phyloP scores from a whole-genome alignment of 1,284 basidiomycete species.

The Filobasidium uniguttulatum region DNA sequence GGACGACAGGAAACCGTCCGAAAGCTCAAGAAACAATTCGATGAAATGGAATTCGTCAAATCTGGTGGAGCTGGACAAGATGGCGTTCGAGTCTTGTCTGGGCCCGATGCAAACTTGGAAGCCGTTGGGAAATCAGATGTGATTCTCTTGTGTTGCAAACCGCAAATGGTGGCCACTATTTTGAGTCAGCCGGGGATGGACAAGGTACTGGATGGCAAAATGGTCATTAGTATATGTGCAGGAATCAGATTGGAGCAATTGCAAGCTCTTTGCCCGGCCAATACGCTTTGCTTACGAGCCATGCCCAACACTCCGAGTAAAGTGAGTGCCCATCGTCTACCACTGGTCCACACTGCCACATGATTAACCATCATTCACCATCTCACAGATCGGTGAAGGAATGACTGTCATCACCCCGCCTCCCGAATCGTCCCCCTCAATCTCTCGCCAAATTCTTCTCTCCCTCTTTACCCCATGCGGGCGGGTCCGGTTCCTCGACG shows the following conservation, averaged over 20 bases:
- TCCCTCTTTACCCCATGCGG: slow-evolving; percentile 93
- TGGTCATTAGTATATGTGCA: slow-evolving; percentile 91
- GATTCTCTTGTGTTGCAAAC: slow-evolving; percentile 83
- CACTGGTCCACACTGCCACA: neutral
- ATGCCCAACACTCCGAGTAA: slow-evolving; percentile 99
- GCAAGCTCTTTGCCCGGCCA: slow-evolving; percentile 37
- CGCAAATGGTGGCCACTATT: slow-evolving; percentile 68
- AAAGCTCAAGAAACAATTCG: slow-evolving; percentile 55
- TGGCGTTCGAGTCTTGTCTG: slow-evolving; percentile 55
- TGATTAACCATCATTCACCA: neutral
- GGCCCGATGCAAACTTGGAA: slow-evolving; percentile 49
- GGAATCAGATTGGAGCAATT: slow-evolving; percentile 83
- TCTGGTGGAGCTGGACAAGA: slow-evolving; percentile 39
- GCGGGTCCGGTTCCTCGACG: slow-evolving; percentile 81
- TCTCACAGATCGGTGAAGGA: slow-evolving; percentile 74
- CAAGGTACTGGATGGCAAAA: slow-evolving; percentile 74
- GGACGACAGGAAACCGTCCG: slow-evolving; percentile 60
- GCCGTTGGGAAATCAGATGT: slow-evolving; percentile 68
- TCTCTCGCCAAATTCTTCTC: slow-evolving; percentile 60
- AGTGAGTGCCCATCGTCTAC: too few relatives aligned
- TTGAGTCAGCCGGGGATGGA: slow-evolving; percentile 65
- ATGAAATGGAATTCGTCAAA: slow-evolving; percentile 30
- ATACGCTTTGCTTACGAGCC: slow-evolving; percentile 78
- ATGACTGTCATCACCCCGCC: slow-evolving; percentile 83
- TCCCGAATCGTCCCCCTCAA: slow-evolving; percentile 36